phyloP scores from a whole-genome alignment of 495 filamentous ascomycete genomes.

The Daldinia grandis region DNA sequence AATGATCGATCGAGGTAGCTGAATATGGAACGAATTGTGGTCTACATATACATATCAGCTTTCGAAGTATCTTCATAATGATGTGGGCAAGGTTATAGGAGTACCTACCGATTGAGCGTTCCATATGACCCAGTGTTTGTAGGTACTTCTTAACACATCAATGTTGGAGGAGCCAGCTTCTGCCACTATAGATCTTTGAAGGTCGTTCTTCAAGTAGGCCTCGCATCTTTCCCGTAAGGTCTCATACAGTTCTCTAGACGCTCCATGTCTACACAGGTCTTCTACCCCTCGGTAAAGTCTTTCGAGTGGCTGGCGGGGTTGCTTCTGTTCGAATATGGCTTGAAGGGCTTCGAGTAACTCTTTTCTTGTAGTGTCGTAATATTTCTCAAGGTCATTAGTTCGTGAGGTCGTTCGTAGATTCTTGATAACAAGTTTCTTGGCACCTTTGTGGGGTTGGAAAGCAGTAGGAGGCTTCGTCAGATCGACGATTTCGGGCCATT shows the following conservation, averaged over 20 bases:
- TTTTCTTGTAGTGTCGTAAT: slow-evolving; percentile 74
- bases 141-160: slow-evolving; percentile 69
- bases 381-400: slow-evolving; percentile 55
- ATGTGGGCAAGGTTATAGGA: too few species aligned
- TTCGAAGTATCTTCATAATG: slow-evolving; percentile 2
- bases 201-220: slow-evolving; percentile 53
- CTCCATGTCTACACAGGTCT: slow-evolving; percentile 82
- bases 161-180: slow-evolving; percentile 63
- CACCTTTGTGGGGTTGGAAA: slow-evolving; percentile 66
- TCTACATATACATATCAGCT: slow-evolving; percentile 52
- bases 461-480: slow-evolving; percentile 47
- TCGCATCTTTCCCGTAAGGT: slow-evolving; percentile 70
- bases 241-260: slow-evolving; percentile 69
- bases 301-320: slow-evolving; percentile 75
- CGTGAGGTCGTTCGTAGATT: slow-evolving; percentile 74
- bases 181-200: slow-evolving; percentile 61
- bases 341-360: slow-evolving; percentile 77
- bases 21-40: slow-evolving; percentile 82
- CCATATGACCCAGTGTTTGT: slow-evolving; percentile 81
- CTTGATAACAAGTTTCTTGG: slow-evolving; percentile 88
- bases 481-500: slow-evolving; percentile 53
- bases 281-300: slow-evolving; percentile 90
- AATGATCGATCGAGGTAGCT: slow-evolving; percentile 92
- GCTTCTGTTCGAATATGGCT: slow-evolving; percentile 71
- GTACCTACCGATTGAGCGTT: slow-evolving; percentile 71